A percentile compares a stretch with the other conserved stretches of the same genome.
Conservation (phyloP, 2,329 filamentous ascomycete species). For the Ceratocystis destructans region DNA sequence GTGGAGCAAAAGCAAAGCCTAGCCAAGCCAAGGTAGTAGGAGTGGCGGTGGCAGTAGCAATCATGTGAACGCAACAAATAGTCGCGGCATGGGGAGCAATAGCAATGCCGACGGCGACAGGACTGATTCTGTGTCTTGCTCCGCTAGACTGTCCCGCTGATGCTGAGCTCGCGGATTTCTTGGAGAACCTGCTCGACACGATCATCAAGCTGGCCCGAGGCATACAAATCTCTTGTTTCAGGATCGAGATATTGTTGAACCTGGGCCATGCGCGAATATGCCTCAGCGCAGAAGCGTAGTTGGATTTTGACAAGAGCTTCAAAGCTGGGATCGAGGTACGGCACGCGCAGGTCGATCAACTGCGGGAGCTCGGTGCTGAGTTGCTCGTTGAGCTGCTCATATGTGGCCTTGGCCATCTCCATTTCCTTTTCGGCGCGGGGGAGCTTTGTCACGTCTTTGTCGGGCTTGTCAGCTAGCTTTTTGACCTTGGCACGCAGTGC, state of each 20-base stretch:
- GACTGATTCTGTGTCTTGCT: not conserved
- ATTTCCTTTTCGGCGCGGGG: constrained; percentile 92
- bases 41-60: too few relatives aligned
- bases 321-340: constrained; percentile 92
- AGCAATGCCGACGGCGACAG: not conserved
- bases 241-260: constrained; percentile 97
- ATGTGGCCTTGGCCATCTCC: constrained; percentile 82
- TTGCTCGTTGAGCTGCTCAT: constrained; percentile 96
- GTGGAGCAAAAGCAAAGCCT: not conserved
- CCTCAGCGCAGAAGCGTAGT: constrained; percentile 91
- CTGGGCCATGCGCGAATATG: constrained; percentile 95
- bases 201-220: constrained; percentile 78
- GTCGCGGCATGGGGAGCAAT: too few relatives aligned
- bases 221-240: constrained; percentile 91
- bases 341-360: constrained; percentile 89
- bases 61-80: too few relatives aligned
- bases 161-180: constrained; percentile 93
- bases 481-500: constrained; percentile 91
- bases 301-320: constrained; percentile 98
- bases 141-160: constrained; percentile 52
- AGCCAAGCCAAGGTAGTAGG: not conserved
- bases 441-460: constrained; percentile 95
- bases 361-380: constrained; percentile 85
- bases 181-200: constrained; percentile 91
- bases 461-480: constrained; percentile 92